Conservation (phyloP, 352 stramenopile genomes). For the Globisporangium solare region DNA sequence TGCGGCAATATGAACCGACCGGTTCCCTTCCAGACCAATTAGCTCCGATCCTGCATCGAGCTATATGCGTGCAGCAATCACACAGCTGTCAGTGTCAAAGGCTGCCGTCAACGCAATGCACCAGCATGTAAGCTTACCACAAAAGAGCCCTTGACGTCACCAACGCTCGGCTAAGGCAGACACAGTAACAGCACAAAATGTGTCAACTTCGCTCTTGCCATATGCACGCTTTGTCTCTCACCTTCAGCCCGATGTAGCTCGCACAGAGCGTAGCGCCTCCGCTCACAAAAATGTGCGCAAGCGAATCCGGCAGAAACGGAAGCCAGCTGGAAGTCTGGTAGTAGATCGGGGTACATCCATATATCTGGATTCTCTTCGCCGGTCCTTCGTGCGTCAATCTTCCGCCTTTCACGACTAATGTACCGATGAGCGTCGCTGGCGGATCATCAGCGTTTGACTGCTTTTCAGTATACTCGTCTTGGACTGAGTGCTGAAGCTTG, state of each 20-base stretch:
- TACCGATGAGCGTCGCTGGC: constrained; percentile 19
- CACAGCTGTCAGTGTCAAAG: not conserved
- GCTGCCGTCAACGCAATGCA: not conserved
- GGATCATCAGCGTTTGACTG: constrained; percentile 6
- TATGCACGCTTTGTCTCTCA: constrained; percentile 11
- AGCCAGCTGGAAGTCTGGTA: constrained; percentile 36
- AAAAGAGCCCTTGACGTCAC: constrained; percentile 38
- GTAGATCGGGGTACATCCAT: constrained; percentile 75
- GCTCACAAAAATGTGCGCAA: constrained; percentile 62
- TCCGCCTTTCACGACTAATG: constrained; percentile 53
- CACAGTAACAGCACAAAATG: not conserved
- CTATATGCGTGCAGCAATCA: constrained; percentile 7
- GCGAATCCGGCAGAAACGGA: constrained; percentile 48
- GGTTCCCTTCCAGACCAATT: constrained; percentile 31
- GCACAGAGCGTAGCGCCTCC: constrained; percentile 59
- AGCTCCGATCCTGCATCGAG: constrained; percentile 50
- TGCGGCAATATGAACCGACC: constrained; percentile 26
- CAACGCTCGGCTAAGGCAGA: constrained; percentile 24
- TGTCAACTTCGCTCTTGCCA: not conserved
- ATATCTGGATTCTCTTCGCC: constrained; percentile 62
- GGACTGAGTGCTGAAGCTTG: constrained; percentile 37
- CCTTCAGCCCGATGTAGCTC: constrained; percentile 50
- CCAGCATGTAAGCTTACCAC: constrained; percentile 20
- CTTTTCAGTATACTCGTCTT: constrained; percentile 6
- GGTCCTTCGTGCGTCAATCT: constrained; percentile 44